Evolutionary conservation across 2,329 filamentous ascomycete genomes (phyloP), one percentile per base, ranked within the genome.

Genomic region (Nothopassalora personata): DNA sequence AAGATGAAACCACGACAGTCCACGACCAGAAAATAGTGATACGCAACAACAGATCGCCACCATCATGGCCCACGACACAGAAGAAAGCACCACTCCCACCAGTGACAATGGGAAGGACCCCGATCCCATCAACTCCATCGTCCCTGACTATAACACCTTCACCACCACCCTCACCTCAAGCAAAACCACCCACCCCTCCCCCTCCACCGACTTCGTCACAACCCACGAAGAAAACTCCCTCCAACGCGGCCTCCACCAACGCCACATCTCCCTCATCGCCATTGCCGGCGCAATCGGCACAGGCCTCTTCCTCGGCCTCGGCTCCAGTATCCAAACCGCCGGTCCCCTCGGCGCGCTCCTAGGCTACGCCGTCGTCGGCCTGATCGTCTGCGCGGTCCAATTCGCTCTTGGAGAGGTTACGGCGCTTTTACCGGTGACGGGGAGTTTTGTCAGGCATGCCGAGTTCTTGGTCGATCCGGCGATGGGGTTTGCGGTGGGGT

Each of bases 281-380:
- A 87, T 90, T 57, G 87, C 87, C 67, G 87, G 88, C 70, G 86
- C 87, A 59, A 85, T 90, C 60, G 87, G 84, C 54, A 89, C 86
- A 53, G 87, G 87, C 70, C 79, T 90, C 0, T 83, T 85, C 68
- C 74, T 84, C 9, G 79, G 79, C 50, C 79, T 80, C 1, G 82
- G 82, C 43, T 74, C 77, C 60, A 79, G 80, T 1, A 78, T 85
- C 33, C 75, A 77, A 27, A 77, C 75, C 27, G 81, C 76, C 30
- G 82, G 80, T 3, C 81, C 81, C 2, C 73, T 81, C 0, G 80
- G 79, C 23, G 75, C 81, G 28, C 71, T 84, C 0, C 69, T 84
- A 5, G 81, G 79, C 8, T 83, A 82, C 60, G 68, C 78, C 3
- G 77, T 81, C 6, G 74, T 82, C 18, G 80, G 81, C 1, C 54